Percentiles rank a stretch among this genome's conserved stretches.
These are phyloP conservation scores for Calonectria honghensis DNA, from an alignment of 2,329 filamentous ascomycete genomes.

Conservation along the genomic window DNA sequence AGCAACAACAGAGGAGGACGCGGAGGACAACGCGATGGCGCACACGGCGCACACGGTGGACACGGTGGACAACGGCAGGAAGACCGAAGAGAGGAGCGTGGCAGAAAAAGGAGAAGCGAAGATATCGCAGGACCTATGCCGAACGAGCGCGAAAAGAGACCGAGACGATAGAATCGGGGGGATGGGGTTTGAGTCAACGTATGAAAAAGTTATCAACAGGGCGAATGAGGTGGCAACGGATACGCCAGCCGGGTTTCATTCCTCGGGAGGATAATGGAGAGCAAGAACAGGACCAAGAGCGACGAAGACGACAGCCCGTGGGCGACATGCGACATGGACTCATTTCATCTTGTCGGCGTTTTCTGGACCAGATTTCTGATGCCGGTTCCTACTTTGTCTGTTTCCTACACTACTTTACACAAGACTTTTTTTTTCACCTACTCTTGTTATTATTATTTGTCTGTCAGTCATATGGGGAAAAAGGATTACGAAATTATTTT, in stretches of 20 bases:
- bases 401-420: conserved; percentile 35
- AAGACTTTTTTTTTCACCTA: conserved; percentile 29
- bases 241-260: conserved; percentile 1
- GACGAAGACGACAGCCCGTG: conserved; percentile 33
- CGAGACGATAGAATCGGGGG: conserved; percentile 64
- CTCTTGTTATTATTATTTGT: conserved; percentile 40
- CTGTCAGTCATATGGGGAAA: conserved; percentile 36
- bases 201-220: conserved; percentile 37
- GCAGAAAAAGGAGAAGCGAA: conserved; percentile 67
- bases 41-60: not conserved
- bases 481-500: conserved; percentile 33
- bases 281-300: conserved; percentile 28
- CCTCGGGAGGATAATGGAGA: conserved; percentile 20
- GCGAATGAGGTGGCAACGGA: conserved; percentile 24
- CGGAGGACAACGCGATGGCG: conserved; percentile 57
- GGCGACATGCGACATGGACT: conserved; percentile 31
- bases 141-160: conserved; percentile 73
- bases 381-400: conserved; percentile 17
- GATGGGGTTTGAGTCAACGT: conserved; percentile 39
- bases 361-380: conserved; percentile 34
- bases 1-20: conserved; percentile 60
- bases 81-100: conserved; percentile 61
- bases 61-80: conserved; percentile 54
- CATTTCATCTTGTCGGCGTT: conserved; percentile 28
- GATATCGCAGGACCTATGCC: conserved; percentile 64